Base-by-base conservation (phyloP, 768 basidiomycete genomes). In the Chalciporus piperatus region DNA sequence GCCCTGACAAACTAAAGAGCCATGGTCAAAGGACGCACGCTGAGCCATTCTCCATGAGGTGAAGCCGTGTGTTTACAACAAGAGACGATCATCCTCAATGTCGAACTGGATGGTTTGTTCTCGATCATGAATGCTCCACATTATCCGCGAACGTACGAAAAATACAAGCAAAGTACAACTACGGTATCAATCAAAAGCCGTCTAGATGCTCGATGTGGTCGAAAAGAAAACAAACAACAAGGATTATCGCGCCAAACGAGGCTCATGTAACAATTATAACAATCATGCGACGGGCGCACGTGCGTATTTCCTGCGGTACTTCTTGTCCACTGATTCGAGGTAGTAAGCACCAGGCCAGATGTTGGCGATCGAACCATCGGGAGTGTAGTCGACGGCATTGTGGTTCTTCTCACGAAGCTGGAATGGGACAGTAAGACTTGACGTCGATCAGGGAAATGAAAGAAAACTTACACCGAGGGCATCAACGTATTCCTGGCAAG, bases 361-460 rank as follows among this genome's bases (percentile, higher is more conserved):
- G 79, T 97, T 88, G 55, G 94, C 89, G 52, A 94, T 70, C 20
- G 83, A 85, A 41, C 97, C 97, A 45, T 82, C 78, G 12, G 97
- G 97, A 3, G 81, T 80, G 76, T 90, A 99, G 59, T 83, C 77
- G 22, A 78, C 83, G 14, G 91, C 84, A 62, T 95, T 96, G 79
- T 98, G 94, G 79, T 95, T 96, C 74, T 90, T 86, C 75, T 98
- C 96, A 38, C 96, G 91, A 46, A 98, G 85, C 94, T 95, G 59
- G 12, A 27, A n/a, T 33, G 3, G 20, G 12, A 9, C 10, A n/a
- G 20, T 17, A 61, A 27, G 61, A 47, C 16, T 12, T 11, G 2
- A 12, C 17, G 3, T 23, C 23, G 14, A 10, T 4, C 2, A 40
- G 1, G 20, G 8, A 11, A 22, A 17, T 2, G 10, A 8, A 17